Percentiles rank a stretch among this genome's conserved stretches.
phyloP scores from a whole-genome alignment of 768 basidiomycete genomes.

The Gymnopilus junonius region DNA sequence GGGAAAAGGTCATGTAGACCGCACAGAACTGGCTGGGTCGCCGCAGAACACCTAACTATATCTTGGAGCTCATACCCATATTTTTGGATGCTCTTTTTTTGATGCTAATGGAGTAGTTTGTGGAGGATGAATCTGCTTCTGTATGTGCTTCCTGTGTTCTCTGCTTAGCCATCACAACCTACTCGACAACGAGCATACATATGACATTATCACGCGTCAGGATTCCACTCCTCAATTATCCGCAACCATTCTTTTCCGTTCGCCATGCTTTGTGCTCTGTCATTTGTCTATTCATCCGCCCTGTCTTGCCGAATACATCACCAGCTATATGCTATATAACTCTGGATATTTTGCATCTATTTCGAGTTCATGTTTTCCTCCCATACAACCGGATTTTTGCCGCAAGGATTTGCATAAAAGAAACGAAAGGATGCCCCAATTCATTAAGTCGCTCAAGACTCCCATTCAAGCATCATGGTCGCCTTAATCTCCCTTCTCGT shows the following conservation, averaged over 20 bases:
- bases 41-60: neutral
- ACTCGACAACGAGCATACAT: neutral
- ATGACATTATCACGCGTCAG: neutral
- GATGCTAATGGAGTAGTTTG: neutral
- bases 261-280: neutral
- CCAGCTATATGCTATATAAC: neutral
- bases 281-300: neutral
- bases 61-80: neutral
- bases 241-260: neutral
- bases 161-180: constrained; percentile 4
- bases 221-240: neutral
- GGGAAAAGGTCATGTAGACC: neutral
- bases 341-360: neutral
- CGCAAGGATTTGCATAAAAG: constrained; percentile 6
- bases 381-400: constrained; percentile 3
- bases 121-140: neutral
- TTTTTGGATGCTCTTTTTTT: neutral
- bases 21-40: neutral
- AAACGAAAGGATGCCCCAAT: neutral
- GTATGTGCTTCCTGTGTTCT: neutral
- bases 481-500: constrained; percentile 12
- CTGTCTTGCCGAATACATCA: neutral
- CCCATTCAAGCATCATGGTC: constrained; percentile 7
- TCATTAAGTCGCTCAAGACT: neutral
- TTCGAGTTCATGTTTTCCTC: neutral